These are phyloP conservation scores for Mortierella sp. DNA, from an alignment of 371 early-diverging fungal species.

Conservation along the genomic window DNA sequence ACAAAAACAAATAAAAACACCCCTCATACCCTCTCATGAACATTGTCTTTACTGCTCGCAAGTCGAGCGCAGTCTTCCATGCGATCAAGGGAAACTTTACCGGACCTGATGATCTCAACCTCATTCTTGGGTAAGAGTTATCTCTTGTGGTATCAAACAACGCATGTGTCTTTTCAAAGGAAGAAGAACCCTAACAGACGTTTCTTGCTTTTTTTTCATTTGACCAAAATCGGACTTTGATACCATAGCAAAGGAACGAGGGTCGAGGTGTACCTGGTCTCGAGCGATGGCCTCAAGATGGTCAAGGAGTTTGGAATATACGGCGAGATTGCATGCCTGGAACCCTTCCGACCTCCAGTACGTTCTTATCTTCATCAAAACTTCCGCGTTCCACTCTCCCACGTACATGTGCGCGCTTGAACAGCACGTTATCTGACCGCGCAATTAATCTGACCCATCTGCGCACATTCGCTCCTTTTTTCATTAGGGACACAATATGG, in stretches of 20 bases:
- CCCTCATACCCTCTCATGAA: slow-evolving; percentile 26
- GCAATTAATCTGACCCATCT: slow-evolving; percentile 21
- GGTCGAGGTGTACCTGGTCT: slow-evolving; percentile 76
- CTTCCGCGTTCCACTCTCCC: neutral
- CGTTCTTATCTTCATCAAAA: slow-evolving; percentile 11
- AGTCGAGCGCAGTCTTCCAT: slow-evolving; percentile 67
- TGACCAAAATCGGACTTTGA: neutral
- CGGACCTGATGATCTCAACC: slow-evolving; percentile 72
- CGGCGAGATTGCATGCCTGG: slow-evolving; percentile 77
- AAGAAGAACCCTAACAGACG: neutral
- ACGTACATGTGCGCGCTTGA: neutral
- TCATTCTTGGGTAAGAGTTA: slow-evolving; percentile 75
- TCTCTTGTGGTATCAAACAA: neutral
- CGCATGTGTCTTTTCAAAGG: neutral
- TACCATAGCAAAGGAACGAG: slow-evolving; percentile 76
- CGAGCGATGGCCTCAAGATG: slow-evolving; percentile 72
- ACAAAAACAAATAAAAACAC: neutral
- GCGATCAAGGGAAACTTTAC: slow-evolving; percentile 78
- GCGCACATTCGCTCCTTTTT: neutral
- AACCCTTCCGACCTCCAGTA: slow-evolving; percentile 71
- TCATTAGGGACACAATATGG: slow-evolving; percentile 36
- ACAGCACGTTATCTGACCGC: neutral
- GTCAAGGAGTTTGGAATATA: slow-evolving; percentile 78
- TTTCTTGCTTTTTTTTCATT: neutral
- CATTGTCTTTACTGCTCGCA: slow-evolving; percentile 65